Evolutionary conservation across 1,284 basidiomycete species (phyloP), one percentile per base, ranked within the genome.

Genomic region (Austroboletus novae-zelandiae): DNA sequence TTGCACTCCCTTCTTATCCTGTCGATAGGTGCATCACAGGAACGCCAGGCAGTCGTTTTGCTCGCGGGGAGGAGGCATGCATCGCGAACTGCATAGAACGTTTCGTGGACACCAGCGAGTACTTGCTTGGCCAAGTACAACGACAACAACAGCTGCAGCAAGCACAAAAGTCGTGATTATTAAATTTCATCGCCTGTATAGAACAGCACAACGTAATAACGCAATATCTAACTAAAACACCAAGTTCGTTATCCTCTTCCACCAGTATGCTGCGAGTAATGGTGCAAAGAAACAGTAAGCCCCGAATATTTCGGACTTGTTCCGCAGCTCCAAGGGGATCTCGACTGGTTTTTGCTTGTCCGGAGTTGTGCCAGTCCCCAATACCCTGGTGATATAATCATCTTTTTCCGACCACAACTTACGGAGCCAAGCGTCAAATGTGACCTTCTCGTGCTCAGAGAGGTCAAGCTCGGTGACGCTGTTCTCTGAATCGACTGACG

Each of bases 41-140:
- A 37, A 82, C 83, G 29, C 91, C 93, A 23, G 86, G 86, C n/a
- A 86, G 84, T 31, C 80, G 85, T 48, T 97, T 98, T 72, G 89
- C 91, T 32, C 78, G 89, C 52, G 77, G 81, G 41, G 95, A 98
- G 72, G 85, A 89, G 61, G 77, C 77, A 47, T 98, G 95, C 68
- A 78, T 98, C 42, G 76, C 81, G 53, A 96, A 96, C 73, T 98
- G 94, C 65, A 94, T 97, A 42, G 92, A 94, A 58, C 80, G 95
- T 51, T 98, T 98, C 76, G 76, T 98, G 59, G 95, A 98, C 72
- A 86, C 91, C n/a, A 92, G 87, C 61, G 71, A 94, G 45, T 92
- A 81, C 73, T 81, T 96, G 72, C 85, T 98, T 57, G 84, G 84
- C 64, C 82, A 85, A 66, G 81, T 98, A 50, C 88, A 95, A 52